Evolutionary conservation across 306 rosid species (phyloP), one percentile per base, ranked within the genome.

Genomic region (Corylus americana): DNA sequence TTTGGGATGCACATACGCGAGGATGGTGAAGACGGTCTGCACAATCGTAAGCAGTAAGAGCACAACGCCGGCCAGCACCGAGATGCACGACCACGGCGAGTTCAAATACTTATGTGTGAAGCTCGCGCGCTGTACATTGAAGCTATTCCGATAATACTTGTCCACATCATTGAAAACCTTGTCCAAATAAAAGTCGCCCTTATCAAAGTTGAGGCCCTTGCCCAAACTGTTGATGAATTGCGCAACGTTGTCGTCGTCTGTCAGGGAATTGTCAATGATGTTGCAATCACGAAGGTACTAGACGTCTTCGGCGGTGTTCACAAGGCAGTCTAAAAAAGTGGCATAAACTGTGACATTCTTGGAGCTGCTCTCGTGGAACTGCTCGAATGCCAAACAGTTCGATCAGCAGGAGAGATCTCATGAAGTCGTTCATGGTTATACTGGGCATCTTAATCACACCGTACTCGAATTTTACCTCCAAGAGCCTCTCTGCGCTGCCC

Each of bases 371-470:
- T 70, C 71, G 44, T 78, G 78, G 78, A 85, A 83, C 29, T 83
- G 89, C 83, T 86, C 89, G 61, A 71, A 86, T 9, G 89, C 87
- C 79, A 86, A 79, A 42, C 85, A 83, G 48, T 86, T 86, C 5
- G n/a, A n/a, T n/a, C n/a, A 68, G 69, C 67, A 86, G 55, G 85
- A 70, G 70, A 0, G 0, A 39, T 3, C 70, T 81, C 79, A 55
- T 80, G 83, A 86, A 83, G 10, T 83, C 89, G 48, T 83, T 85
- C 11, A 86, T 80, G 11, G 81, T 77, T 44, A 86, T 71, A 0
- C 49, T 8, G 18, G 89, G 83, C 87, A 86, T 83, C 55, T 80
- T 75, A 7, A 86, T 18, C 10, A 80, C 83, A 4, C 87, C 89
- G 9, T 37, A 44, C 44, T 14, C 54, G 83, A 83, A 86, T 37